Percentiles rank a stretch among this genome's conserved stretches.
Evolutionary conservation across 1,284 basidiomycete genomes (phyloP).

Genomic region (Thecaphora thlaspeos): DNA sequence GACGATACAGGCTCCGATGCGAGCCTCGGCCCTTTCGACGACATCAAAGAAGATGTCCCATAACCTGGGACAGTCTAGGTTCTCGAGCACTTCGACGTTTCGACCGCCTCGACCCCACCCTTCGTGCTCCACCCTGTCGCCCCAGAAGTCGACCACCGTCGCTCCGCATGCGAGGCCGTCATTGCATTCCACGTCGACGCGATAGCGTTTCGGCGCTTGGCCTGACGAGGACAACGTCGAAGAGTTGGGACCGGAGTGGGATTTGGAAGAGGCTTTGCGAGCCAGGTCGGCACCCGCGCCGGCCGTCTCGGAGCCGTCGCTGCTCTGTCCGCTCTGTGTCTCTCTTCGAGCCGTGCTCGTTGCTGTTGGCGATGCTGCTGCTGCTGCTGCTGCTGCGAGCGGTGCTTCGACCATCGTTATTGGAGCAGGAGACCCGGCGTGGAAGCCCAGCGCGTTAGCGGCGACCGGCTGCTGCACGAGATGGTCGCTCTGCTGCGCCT

Average conservation of each 20-base stretch:
- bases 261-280: no score
- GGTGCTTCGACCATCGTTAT: no score
- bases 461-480: neutral
- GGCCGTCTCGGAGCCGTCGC: no score
- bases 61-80: conserved; percentile 34
- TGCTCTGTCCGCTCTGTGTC: no score
- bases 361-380: no score
- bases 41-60: conserved; percentile 47
- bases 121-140: conserved; percentile 25
- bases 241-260: no score
- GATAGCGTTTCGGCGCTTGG: conserved; percentile 34
- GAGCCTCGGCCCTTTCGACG: conserved; percentile 36
- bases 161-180: conserved; percentile 37
- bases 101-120: conserved; percentile 42
- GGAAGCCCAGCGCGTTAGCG: conserved; percentile 15
- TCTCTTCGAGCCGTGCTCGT: no score
- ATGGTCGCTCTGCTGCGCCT: conserved; percentile 1
- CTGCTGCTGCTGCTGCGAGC: no score
- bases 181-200: conserved; percentile 39
- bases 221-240: no score
- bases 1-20: conserved; percentile 6
- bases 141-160: conserved; percentile 49
- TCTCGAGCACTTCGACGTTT: conserved; percentile 46
- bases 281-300: no score
- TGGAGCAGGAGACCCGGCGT: neutral